Evolutionary conservation across 106 monocot genomes (phyloP), one percentile per base, ranked within the genome.

Genomic region (Platanthera guangdongensis): DNA sequence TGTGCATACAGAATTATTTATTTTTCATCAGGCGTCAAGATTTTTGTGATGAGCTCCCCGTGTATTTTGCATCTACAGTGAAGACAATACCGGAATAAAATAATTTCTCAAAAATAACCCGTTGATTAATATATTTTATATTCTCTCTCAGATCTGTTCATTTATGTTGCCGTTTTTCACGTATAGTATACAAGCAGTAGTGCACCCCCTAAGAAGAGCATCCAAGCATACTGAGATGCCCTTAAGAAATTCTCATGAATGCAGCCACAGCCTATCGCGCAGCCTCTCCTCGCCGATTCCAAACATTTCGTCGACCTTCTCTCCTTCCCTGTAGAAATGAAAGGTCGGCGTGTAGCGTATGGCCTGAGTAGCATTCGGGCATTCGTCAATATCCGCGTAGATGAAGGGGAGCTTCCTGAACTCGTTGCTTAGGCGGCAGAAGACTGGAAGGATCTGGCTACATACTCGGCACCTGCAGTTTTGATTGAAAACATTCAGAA

Each of bases 321-420:
- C 91, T 48, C 96, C 89, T 28, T 87, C 80, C 4, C 91, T 74
- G 73, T 84, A 93, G 80, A 97, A 97, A 72, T 87, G 93, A 74
- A 97, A 93, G 0, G 96, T 97, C 0, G 96, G 96, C 12, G 93
- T 97, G 82, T 91, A 97, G 11, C 90, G 93, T 18, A 97, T 93
- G 63, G 76, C 79, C 67, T 80, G 93, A 69, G 96, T 97, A 3
- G 89, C 85, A 67, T 97, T 91, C 11, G 96, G 96, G 83, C 96
- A 97, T 74, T 88, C 91, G 62, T 93, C 96, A 64, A 97, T 97
- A 59, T 97, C 96, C 7, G 87, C 87, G 55, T 93, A 97, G 48
- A 97, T 53, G 51, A 97, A 97, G 0, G 84, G 80, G 32, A 97
- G 91, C 74, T 83, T 97, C 39, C 82, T 89, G 81, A 93, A 97